These are phyloP conservation scores for Fusarium nelsonii DNA, from an alignment of 2,329 filamentous ascomycete genomes.

Conservation along the genomic window DNA sequence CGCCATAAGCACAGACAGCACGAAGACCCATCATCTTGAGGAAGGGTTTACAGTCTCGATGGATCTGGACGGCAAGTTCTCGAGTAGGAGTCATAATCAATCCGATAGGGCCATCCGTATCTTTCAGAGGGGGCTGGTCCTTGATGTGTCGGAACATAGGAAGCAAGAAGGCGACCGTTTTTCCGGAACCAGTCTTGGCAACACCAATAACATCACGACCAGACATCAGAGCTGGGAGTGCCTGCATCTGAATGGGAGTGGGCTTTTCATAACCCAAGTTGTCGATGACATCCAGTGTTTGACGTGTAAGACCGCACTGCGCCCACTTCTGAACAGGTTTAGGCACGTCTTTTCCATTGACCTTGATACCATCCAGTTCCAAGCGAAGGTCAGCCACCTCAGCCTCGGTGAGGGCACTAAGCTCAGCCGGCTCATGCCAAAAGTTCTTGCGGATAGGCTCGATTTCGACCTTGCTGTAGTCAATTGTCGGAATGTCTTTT, in stretches of 20 bases:
- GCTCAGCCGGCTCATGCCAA: constrained; percentile 89
- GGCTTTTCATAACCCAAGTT: constrained; percentile 87
- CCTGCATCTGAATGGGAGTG: constrained; percentile 95
- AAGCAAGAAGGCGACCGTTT: constrained; percentile 93
- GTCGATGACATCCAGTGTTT: constrained; percentile 87
- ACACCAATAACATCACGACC: constrained; percentile 96
- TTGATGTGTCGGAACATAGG: constrained; percentile 99
- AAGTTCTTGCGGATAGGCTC: constrained; percentile 93
- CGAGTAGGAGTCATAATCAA: constrained; percentile 94
- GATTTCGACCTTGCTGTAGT: constrained; percentile 89
- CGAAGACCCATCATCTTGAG: constrained; percentile 86
- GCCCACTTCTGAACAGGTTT: constrained; percentile 98
- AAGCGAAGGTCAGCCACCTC: constrained; percentile 85
- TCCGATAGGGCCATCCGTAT: constrained; percentile 87
- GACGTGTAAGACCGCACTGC: constrained; percentile 89
- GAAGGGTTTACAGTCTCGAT: constrained; percentile 94
- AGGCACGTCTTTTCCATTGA: constrained; percentile 87
- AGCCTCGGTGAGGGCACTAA: constrained; percentile 84
- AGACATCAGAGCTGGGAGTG: constrained; percentile 94
- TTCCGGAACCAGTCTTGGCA: constrained; percentile 97
- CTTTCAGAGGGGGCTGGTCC: constrained; percentile 85
- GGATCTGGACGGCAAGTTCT: constrained; percentile 93
- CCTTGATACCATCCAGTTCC: constrained; percentile 95
- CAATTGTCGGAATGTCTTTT: constrained; percentile 89
- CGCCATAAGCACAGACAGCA: constrained; percentile 93